Base-by-base conservation (phyloP, 2,329 filamentous ascomycete genomes). In the Fusarium nanum region DNA sequence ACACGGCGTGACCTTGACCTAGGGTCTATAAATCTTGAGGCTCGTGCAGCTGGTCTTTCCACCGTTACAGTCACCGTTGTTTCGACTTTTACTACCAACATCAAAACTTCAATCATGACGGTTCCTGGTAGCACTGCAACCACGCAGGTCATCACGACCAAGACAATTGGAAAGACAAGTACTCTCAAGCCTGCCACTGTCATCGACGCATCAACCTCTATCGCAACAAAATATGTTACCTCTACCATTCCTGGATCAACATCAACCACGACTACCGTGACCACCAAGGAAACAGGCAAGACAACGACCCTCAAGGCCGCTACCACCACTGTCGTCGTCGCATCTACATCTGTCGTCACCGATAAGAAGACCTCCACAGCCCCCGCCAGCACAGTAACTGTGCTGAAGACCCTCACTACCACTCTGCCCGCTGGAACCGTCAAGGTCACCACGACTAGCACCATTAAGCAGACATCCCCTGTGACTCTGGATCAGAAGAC, bases 261-360 rank as follows among this genome's bases (percentile, higher is more conserved):
- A 3, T 48, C 60, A 4, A 73, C 72, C 5, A 71, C 72, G 0
- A 72, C 67, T 5, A 8, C 56, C 9, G 47, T 70, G 7, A 56
- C 53, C 5, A 74, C 70, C 14, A 59, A 70, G 46, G 70, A 70
- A 6, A 60, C 60, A 3, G 72, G 72, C 30, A 74, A 74, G 53
- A 73, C 63, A 6, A 66, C 64, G 16, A 74, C 72, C 3, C 64
- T 74, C 18, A 74, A 74, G 42, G 61, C 70, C 5, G 52, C 46
- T 4, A 74, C 70, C 12, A 60, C 55, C 6, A 73, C 72, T 2
- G 23, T 65, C 0, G 55, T 69, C 5, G 48, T 68, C 7, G 55
- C 66, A 2, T 70, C 70, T 3, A 66, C 67, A 18, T 68, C 68
- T 0, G 65, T 68, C 2, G 60, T 68, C 11, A 73, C 70, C 0